These are phyloP conservation scores for Phlegmacium glaucopus DNA, from an alignment of 768 basidiomycete genomes.

Conservation along the genomic window DNA sequence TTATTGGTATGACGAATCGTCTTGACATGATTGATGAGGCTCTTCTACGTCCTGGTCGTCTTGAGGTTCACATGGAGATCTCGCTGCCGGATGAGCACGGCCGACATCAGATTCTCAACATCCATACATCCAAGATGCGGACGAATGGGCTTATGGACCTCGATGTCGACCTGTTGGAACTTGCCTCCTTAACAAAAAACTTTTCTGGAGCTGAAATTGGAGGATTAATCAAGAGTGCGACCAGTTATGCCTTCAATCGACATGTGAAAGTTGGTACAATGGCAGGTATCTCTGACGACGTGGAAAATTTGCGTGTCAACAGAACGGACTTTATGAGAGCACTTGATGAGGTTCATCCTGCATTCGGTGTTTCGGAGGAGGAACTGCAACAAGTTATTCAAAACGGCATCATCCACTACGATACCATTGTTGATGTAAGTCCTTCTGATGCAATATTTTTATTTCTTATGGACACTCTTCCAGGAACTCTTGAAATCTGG, in stretches of 20 bases:
- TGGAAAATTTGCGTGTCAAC: slow-evolving; percentile 90
- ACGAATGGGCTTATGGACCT: slow-evolving; percentile 83
- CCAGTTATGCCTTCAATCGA: slow-evolving; percentile 95
- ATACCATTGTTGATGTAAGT: slow-evolving; percentile 70
- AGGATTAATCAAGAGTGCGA: slow-evolving; percentile 96
- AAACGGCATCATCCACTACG: slow-evolving; percentile 94
- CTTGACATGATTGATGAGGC: slow-evolving; percentile 99
- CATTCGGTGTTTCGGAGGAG: slow-evolving; percentile 97
- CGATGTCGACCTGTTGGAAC: slow-evolving; percentile 80
- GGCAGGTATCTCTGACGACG: slow-evolving; percentile 94
- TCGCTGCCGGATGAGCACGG: slow-evolving; percentile 94
- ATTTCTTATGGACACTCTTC: not conserved
- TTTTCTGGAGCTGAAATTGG: slow-evolving; percentile 97
- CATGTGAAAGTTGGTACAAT: slow-evolving; percentile 98
- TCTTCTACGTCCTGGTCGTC: slow-evolving; percentile 92
- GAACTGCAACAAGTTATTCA: slow-evolving; percentile 91
- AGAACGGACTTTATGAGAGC: slow-evolving; percentile 85
- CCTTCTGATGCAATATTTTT: not conserved
- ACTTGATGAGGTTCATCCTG: slow-evolving; percentile 91
- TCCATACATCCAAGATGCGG: slow-evolving; percentile 95
- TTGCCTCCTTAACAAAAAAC: slow-evolving; percentile 88
- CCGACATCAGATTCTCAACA: slow-evolving; percentile 88
- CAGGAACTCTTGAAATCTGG: slow-evolving; percentile 88
- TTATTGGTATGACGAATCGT: slow-evolving; percentile 99
- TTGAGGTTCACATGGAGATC: slow-evolving; percentile 99